These are phyloP conservation scores for Leptographium wingfieldii DNA, from an alignment of 2,329 filamentous ascomycete species.

Conservation along the genomic window DNA sequence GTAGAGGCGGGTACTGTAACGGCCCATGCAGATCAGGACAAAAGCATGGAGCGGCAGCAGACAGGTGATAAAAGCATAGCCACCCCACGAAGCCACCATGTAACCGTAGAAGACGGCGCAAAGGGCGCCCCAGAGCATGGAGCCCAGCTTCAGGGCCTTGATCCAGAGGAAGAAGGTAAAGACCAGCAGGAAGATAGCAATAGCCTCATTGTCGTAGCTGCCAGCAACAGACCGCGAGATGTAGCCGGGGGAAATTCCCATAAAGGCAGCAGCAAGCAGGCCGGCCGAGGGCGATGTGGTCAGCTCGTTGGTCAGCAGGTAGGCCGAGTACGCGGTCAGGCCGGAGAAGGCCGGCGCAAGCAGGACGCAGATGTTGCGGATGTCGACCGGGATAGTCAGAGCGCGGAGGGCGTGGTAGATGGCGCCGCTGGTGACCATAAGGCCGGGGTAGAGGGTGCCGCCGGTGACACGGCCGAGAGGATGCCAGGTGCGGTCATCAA, in stretches of 20 bases:
- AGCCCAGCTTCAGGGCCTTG: constrained; percentile 92
- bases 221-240: constrained; percentile 96
- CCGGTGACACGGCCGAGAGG: constrained; percentile 95
- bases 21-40: constrained; percentile 89
- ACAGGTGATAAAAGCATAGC: constrained; percentile 99
- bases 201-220: constrained; percentile 96
- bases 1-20: constrained; percentile 88
- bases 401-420: constrained; percentile 91
- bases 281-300: constrained; percentile 88
- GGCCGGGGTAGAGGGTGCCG: constrained; percentile 93
- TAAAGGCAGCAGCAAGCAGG: constrained; percentile 85
- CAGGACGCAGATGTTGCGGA: constrained; percentile 96
- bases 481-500: constrained; percentile 99
- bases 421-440: constrained; percentile 96
- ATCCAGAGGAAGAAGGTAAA: constrained; percentile 99
- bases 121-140: constrained; percentile 89
- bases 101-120: constrained; percentile 97
- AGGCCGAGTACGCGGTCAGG: constrained; percentile 81
- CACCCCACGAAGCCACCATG: constrained; percentile 99
- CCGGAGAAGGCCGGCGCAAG: constrained; percentile 92
- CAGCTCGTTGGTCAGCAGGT: constrained; percentile 96
- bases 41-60: constrained; percentile 89
- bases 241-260: constrained; percentile 95
- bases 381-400: constrained; percentile 86
- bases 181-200: constrained; percentile 95